phyloP scores from a whole-genome alignment of 2,329 filamentous ascomycete species.

The Calonectria montana region DNA sequence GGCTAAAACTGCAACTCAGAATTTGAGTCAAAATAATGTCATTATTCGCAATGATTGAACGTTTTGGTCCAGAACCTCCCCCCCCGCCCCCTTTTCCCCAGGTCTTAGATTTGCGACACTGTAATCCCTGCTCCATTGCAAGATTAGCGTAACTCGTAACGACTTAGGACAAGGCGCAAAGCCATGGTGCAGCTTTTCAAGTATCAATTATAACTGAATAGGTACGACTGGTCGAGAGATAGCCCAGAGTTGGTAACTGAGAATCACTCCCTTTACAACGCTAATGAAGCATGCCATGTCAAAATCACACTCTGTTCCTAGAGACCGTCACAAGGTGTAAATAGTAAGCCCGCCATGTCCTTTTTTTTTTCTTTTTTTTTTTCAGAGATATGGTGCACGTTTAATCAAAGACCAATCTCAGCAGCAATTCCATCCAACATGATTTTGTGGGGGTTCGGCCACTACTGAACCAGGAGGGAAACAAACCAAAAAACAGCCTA shows the following conservation, averaged over 20 bases:
- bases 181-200: no score
- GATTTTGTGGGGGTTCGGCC: not conserved
- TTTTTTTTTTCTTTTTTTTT: no score
- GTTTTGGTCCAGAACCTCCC: not conserved
- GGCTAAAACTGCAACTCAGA: not conserved
- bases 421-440: not conserved
- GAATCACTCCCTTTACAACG: not conserved
- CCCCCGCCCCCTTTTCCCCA: no score
- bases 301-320: not conserved
- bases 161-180: not conserved
- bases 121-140: no score
- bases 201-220: no score
- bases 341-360: not conserved
- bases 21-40: not conserved
- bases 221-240: not conserved
- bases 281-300: not conserved
- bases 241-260: no score
- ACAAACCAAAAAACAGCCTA: not conserved
- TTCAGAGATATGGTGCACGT: no score
- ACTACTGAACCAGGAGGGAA: not conserved
- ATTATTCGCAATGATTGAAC: not conserved
- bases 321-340: not conserved
- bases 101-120: no score
- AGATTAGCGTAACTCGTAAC: not conserved
- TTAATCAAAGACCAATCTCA: not conserved